phyloP scores from a whole-genome alignment of 2,329 filamentous ascomycete species.

The Graphiopsis chlorocephala region DNA sequence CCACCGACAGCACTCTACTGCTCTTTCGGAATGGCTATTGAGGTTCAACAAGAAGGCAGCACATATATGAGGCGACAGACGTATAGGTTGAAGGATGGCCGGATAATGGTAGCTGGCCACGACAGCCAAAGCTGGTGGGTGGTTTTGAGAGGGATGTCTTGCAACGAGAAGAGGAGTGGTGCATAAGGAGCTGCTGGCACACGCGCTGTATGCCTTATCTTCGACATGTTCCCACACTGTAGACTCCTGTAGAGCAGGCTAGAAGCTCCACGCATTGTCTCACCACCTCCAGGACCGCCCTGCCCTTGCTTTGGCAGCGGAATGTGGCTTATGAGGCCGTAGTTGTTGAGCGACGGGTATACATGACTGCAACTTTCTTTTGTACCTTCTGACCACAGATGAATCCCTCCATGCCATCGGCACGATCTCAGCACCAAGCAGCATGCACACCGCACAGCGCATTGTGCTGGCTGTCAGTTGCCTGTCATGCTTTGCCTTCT shows the following conservation, averaged over 20 bases:
- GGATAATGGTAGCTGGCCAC: neutral
- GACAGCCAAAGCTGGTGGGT: neutral
- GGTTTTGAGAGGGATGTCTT: neutral
- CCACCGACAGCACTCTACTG: neutral
- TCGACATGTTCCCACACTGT: neutral
- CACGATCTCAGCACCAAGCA: neutral
- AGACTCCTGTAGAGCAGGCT: neutral
- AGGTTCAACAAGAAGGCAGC: neutral
- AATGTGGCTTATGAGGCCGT: neutral
- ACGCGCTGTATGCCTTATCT: neutral
- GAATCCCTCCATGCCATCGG: neutral
- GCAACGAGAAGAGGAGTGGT: neutral
- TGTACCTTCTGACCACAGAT: neutral
- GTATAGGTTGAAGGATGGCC: neutral
- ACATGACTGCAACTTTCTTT: neutral
- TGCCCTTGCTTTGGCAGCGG: neutral
- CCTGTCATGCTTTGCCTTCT: slow-evolving; percentile 16
- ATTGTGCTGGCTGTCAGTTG: slow-evolving; percentile 10
- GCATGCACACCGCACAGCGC: slow-evolving; percentile 15
- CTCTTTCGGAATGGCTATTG: neutral
- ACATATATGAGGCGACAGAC: neutral
- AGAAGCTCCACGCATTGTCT: neutral
- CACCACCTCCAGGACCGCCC: neutral
- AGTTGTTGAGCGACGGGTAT: neutral
- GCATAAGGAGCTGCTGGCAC: neutral